Conservation (phyloP, 2,329 filamentous ascomycete species). For the Aspergillus texensis region DNA sequence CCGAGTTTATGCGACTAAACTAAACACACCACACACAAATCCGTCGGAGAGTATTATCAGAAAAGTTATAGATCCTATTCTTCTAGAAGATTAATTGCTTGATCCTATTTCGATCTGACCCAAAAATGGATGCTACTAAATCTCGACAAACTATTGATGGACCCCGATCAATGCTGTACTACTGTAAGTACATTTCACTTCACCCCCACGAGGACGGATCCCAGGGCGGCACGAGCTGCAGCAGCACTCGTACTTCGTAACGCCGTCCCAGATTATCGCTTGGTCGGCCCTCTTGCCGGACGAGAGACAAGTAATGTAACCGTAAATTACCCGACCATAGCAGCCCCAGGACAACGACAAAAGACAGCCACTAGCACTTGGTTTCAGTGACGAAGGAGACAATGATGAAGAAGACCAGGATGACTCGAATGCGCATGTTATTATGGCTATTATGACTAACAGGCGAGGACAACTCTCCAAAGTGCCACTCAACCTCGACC, state of each 20-base stretch:
- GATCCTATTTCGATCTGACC: neutral
- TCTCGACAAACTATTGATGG: neutral
- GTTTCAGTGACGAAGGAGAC: neutral
- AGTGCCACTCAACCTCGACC: neutral
- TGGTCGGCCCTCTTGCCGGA: neutral
- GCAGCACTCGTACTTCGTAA: neutral
- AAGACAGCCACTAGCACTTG: neutral
- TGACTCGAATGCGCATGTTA: neutral
- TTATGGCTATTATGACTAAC: neutral
- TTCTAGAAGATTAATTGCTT: neutral
- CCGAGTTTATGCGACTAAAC: neutral
- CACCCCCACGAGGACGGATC: conserved; percentile 6
- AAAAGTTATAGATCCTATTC: neutral
- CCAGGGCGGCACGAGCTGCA: neutral
- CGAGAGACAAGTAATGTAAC: neutral
- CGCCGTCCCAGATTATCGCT: neutral
- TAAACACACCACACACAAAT: neutral
- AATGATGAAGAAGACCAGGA: neutral
- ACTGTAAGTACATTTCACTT: neutral
- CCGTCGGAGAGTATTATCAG: neutral
- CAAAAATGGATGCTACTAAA: neutral
- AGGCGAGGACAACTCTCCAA: neutral
- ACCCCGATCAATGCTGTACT: neutral
- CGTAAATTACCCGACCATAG: neutral
- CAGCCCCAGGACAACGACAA: neutral